Evolutionary conservation across 2,329 filamentous ascomycete species (phyloP).

Genomic region (Zymoseptoria passerinii): DNA sequence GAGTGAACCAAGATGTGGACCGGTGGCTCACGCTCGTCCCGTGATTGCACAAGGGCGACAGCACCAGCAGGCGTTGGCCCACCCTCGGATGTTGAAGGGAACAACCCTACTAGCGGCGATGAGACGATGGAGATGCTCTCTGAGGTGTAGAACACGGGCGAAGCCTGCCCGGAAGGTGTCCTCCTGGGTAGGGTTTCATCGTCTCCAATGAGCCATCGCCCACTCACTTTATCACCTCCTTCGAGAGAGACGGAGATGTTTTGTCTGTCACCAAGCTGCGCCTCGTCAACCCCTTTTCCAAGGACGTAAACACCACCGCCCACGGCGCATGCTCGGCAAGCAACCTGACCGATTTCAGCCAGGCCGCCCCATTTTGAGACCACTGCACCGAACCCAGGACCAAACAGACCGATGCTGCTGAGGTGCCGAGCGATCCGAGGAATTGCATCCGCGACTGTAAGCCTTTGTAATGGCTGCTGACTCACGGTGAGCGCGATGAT

Average conservation of each 20-base stretch:
- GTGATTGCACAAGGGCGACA: constrained; percentile 56
- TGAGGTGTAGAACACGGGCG: constrained; percentile 3
- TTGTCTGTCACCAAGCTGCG: constrained; percentile 11
- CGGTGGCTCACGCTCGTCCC: constrained; percentile 36
- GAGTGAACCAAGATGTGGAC: constrained; percentile 66
- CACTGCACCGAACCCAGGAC: constrained; percentile 79
- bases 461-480: constrained; percentile 46
- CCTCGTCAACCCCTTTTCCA: constrained; percentile 53
- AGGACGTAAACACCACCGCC: constrained; percentile 88
- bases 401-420: constrained; percentile 77
- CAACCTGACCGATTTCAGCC: constrained; percentile 83
- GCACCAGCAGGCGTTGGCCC: constrained; percentile 66
- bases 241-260: constrained; percentile 18
- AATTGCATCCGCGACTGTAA: constrained; percentile 60
- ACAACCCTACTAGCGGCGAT: constrained; percentile 56
- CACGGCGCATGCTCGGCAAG: constrained; percentile 81
- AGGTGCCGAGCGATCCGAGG: constrained; percentile 70
- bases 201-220: constrained; percentile 25
- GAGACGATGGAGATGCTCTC: constrained; percentile 56
- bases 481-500: constrained; percentile 67
- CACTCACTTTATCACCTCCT: constrained; percentile 25
- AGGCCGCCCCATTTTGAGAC: constrained; percentile 89
- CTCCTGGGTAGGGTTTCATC: constrained; percentile 18
- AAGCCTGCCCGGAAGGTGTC: neutral
- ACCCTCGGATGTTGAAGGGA: constrained; percentile 64